Percentiles rank a stretch among this genome's conserved stretches.
Conservation (phyloP, 2,329 filamentous ascomycete genomes). For the Verticillium albo-atrum region DNA sequence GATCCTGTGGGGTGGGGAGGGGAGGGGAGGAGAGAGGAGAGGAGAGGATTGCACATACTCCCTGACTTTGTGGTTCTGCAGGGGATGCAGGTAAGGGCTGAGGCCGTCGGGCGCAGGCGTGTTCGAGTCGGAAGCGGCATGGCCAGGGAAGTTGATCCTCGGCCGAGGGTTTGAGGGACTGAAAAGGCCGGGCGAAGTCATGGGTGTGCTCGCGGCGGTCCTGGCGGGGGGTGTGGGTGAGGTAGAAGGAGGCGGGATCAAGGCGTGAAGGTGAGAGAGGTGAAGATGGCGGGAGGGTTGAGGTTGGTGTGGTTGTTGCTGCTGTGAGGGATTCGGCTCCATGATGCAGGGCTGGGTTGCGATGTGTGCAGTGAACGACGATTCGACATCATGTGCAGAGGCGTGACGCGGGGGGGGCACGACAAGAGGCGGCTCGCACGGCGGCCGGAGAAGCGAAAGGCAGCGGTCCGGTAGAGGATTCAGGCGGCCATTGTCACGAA, state of each 20-base stretch:
- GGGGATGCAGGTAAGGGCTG: slow-evolving; percentile 64
- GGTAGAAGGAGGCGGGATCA: slow-evolving; percentile 21
- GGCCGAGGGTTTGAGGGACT: slow-evolving; percentile 43
- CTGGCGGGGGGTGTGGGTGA: slow-evolving; percentile 36
- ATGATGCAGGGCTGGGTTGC: not conserved
- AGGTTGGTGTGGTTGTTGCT: not conserved
- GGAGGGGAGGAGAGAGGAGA: not conserved
- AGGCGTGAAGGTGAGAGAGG: slow-evolving; percentile 8
- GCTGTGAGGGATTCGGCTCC: not conserved
- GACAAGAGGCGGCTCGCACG: slow-evolving; percentile 11
- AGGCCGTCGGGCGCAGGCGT: slow-evolving; percentile 43
- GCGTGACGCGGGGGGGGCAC: slow-evolving; percentile 3
- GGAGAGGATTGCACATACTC: slow-evolving; percentile 52
- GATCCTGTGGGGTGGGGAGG: not conserved
- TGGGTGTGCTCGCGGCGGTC: slow-evolving; percentile 52
- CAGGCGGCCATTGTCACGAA: slow-evolving; percentile 6
- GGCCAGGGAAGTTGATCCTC: slow-evolving; percentile 28
- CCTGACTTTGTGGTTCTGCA: slow-evolving; percentile 69
- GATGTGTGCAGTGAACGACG: slow-evolving; percentile 9
- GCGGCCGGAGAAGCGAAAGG: slow-evolving; percentile 5
- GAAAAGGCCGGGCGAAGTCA: slow-evolving; percentile 59
- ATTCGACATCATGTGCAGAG: slow-evolving; percentile 12
- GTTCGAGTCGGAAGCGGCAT: slow-evolving; percentile 48
- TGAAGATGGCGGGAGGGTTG: slow-evolving; percentile 6
- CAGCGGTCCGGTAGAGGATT: not conserved